phyloP scores from a whole-genome alignment of 495 filamentous ascomycete genomes.

The Penicillium desertorum region DNA sequence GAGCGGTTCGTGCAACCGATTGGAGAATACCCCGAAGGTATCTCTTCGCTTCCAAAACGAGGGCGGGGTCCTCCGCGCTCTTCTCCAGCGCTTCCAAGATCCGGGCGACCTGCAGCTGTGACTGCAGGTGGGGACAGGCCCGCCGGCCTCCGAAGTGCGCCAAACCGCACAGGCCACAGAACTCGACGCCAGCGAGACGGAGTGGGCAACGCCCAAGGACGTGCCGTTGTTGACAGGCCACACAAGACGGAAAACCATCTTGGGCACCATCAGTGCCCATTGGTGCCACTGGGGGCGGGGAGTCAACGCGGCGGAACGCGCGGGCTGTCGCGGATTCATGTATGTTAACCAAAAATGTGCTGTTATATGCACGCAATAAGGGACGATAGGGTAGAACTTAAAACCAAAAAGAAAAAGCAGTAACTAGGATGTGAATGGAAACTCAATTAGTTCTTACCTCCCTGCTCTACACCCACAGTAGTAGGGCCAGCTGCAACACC shows the following conservation, averaged over 20 bases:
- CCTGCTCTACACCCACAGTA: neutral
- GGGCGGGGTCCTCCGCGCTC: conserved; percentile 53
- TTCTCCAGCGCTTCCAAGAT: conserved; percentile 61
- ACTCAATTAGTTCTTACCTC: neutral
- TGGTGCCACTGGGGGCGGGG: conserved; percentile 16
- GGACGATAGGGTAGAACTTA: neutral
- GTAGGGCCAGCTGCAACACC: too few species aligned
- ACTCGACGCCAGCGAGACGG: conserved; percentile 59
- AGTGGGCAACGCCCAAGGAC: conserved; percentile 58
- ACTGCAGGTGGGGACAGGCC: conserved; percentile 60
- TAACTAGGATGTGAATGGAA: neutral
- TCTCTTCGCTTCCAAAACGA: conserved; percentile 52
- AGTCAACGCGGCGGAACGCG: conserved; percentile 42
- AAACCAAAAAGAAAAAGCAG: neutral
- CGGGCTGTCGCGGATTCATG: conserved; percentile 28
- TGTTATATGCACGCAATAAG: neutral
- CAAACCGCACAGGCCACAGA: conserved; percentile 65
- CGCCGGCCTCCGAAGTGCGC: conserved; percentile 60
- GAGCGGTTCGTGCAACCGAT: conserved; percentile 37
- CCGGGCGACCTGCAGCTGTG: conserved; percentile 52
- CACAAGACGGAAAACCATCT: conserved; percentile 40
- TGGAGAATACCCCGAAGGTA: conserved; percentile 59
- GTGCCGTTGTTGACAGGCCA: conserved; percentile 55
- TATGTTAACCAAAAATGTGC: neutral
- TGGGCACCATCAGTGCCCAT: conserved; percentile 48